These are phyloP conservation scores for Globisporangium alternatum DNA, from an alignment of 352 stramenopile species.

Conservation along the genomic window DNA sequence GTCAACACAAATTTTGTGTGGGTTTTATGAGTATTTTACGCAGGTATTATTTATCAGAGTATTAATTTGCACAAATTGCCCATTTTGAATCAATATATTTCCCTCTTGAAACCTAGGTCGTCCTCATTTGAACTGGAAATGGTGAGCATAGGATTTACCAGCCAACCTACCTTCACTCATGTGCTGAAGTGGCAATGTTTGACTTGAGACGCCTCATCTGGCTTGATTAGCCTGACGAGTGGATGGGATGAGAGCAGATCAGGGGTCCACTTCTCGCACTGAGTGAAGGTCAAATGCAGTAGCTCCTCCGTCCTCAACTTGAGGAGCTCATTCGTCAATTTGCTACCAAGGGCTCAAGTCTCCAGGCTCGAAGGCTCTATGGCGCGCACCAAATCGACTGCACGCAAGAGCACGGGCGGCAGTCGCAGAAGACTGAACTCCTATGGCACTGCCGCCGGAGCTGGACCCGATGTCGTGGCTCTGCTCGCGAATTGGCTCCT, in stretches of 20 bases:
- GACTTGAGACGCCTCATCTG: neutral
- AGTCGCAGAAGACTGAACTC: neutral
- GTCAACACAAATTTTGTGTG: no score
- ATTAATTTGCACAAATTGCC: no score
- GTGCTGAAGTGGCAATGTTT: neutral
- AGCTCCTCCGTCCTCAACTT: neutral
- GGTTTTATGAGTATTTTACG: no score
- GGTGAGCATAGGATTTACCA: no score
- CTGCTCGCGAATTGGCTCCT: constrained; percentile 4
- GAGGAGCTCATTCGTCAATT: constrained; percentile 4
- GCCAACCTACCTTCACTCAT: constrained; percentile 1
- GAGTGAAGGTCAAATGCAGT: neutral
- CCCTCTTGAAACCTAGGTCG: no score
- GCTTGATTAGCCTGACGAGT: neutral
- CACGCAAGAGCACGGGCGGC: neutral
- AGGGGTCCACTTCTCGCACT: neutral
- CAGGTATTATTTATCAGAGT: no score
- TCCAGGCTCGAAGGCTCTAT: neutral
- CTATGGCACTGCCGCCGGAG: neutral
- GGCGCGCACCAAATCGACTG: constrained; percentile 6
- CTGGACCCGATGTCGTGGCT: neutral
- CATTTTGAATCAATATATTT: no score
- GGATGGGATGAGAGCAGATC: no score
- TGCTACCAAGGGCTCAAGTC: neutral
- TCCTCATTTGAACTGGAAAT: no score